Percentiles rank a stretch among this genome's conserved stretches.
Conservation (phyloP, 1,284 basidiomycete species). For the Marasmius oreades region DNA sequence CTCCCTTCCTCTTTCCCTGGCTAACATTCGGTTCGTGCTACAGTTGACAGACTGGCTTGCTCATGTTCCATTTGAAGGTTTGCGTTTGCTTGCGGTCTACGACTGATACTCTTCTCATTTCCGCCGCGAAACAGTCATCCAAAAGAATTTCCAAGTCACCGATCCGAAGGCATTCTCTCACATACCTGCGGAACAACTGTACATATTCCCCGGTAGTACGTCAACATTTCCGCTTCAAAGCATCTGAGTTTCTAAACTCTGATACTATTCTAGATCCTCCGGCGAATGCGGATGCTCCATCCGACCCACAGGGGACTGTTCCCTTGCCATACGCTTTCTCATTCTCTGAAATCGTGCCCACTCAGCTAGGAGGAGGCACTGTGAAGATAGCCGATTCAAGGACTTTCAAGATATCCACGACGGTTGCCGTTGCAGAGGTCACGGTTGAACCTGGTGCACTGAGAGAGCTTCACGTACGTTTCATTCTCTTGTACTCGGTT, state of each 20-base stretch:
- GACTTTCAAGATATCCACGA: constrained; percentile 41
- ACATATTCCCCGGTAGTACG: constrained; percentile 64
- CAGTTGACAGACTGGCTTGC: constrained; percentile 64
- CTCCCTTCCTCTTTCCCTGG: constrained; percentile 6
- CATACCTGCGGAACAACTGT: constrained; percentile 56
- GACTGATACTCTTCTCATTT: constrained; percentile 10
- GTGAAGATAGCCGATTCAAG: constrained; percentile 63
- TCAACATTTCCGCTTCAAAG: constrained; percentile 7
- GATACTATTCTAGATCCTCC: constrained; percentile 29
- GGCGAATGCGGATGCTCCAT: constrained; percentile 34
- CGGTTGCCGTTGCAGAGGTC: constrained; percentile 65
- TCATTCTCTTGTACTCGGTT: constrained; percentile 1
- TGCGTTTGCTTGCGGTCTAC: not conserved
- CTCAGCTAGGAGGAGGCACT: constrained; percentile 51
- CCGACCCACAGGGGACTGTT: constrained; percentile 48
- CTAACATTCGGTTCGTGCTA: constrained; percentile 9
- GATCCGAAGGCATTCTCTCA: constrained; percentile 50
- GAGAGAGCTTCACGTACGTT: constrained; percentile 43
- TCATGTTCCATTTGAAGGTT: constrained; percentile 50
- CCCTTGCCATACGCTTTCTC: constrained; percentile 52
- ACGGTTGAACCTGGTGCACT: constrained; percentile 66
- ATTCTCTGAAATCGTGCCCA: constrained; percentile 49
- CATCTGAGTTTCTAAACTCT: constrained; percentile 13
- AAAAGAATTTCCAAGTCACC: constrained; percentile 62
- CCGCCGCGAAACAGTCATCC: constrained; percentile 46